Conservation (phyloP, 495 filamentous ascomycete species). For the Penicillium bovifimosum region DNA sequence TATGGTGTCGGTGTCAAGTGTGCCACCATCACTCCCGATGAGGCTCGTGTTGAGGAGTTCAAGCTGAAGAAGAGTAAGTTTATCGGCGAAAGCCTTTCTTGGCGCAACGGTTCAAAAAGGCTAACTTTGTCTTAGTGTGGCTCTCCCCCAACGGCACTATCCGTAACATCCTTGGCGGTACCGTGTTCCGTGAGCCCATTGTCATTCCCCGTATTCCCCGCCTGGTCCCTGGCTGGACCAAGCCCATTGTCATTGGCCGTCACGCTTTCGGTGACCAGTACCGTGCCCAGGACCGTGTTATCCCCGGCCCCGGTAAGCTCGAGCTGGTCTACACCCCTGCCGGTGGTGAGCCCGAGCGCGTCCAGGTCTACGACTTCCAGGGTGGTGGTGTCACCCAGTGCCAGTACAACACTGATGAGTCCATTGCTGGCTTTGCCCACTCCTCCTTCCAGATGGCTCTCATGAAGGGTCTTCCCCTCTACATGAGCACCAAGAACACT, state of each 20-base stretch:
- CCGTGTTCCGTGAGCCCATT: slow-evolving; percentile 97
- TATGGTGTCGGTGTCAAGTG: slow-evolving; percentile 98
- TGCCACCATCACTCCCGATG: slow-evolving; percentile 97
- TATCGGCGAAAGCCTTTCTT: not conserved
- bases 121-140: slow-evolving; percentile 67
- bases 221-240: slow-evolving; percentile 93
- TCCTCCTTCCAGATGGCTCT: slow-evolving; percentile 93
- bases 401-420: slow-evolving; percentile 97
- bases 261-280: slow-evolving; percentile 99
- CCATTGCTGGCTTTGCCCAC: slow-evolving; percentile 89
- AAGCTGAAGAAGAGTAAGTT: slow-evolving; percentile 88
- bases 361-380: slow-evolving; percentile 88
- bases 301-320: slow-evolving; percentile 74
- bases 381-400: slow-evolving; percentile 85
- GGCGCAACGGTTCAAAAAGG: not conserved
- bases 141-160: slow-evolving; percentile 97
- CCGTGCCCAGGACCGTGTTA: slow-evolving; percentile 84
- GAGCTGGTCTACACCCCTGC: slow-evolving; percentile 89
- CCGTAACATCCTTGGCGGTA: slow-evolving; percentile 89
- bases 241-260: slow-evolving; percentile 96
- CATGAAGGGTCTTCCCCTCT: slow-evolving; percentile 78
- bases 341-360: slow-evolving; percentile 73
- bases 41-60: slow-evolving; percentile 94
- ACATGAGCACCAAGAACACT: slow-evolving; percentile 99
- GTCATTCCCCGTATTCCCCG: slow-evolving; percentile 88